phyloP scores from a whole-genome alignment of 352 stramenopile species.

The Pythium phragmiticola region DNA sequence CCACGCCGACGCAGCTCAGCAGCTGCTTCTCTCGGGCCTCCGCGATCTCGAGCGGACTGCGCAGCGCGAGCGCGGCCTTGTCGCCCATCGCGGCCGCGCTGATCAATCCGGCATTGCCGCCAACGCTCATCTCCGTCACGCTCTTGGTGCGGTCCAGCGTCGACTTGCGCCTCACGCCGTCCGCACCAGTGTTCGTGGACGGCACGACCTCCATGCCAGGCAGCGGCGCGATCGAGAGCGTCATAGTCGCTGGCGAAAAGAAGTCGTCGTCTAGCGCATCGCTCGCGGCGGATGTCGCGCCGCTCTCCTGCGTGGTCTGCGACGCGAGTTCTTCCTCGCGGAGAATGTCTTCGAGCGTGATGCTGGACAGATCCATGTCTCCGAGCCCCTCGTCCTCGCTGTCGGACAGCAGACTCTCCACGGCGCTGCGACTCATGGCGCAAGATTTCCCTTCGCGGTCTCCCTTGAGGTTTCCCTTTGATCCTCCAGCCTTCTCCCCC shows the following conservation, averaged over 20 bases:
- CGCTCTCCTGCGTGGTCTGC: constrained; percentile 11
- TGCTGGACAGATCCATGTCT: constrained; percentile 33
- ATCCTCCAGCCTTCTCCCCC: neutral
- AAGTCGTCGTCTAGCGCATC: constrained; percentile 55
- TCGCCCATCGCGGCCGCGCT: constrained; percentile 21
- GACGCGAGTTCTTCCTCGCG: constrained; percentile 43
- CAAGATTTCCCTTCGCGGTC: too few relatives aligned
- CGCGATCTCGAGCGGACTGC: constrained; percentile 70
- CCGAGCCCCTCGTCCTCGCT: constrained; percentile 38
- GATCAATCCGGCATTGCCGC: constrained; percentile 26
- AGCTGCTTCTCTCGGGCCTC: constrained; percentile 79
- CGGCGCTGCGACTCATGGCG: constrained; percentile 25
- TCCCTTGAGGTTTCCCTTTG: neutral
- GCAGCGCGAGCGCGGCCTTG: constrained; percentile 28
- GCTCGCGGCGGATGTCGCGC: neutral
- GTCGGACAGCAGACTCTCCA: constrained; percentile 33
- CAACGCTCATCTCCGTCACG: constrained; percentile 38
- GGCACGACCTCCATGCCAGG: constrained; percentile 67
- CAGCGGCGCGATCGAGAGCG: constrained; percentile 43
- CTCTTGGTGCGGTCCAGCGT: constrained; percentile 38
- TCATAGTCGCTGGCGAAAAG: constrained; percentile 72
- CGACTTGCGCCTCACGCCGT: constrained; percentile 8
- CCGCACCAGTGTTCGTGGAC: neutral
- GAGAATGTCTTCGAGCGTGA: constrained; percentile 44
- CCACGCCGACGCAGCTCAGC: constrained; percentile 78